Evolutionary conservation across 1,139 yeast species (phyloP).

Genomic region (Debaryomyces nepalensis): DNA sequence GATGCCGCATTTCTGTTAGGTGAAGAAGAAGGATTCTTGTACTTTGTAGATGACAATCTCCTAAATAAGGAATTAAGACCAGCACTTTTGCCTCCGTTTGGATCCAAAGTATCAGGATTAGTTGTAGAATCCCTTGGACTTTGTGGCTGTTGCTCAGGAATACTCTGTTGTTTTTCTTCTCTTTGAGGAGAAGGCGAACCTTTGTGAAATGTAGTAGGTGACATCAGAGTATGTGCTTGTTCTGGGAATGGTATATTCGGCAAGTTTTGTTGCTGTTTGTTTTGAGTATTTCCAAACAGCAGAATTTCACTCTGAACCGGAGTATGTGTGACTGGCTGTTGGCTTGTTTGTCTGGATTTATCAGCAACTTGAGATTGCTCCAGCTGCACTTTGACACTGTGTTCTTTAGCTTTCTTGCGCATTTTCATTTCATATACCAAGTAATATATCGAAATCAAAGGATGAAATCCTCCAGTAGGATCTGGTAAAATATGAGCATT

Average conservation of each 20-base stretch:
- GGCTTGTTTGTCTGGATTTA: constrained; percentile 3
- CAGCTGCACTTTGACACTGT: constrained; percentile 36
- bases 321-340: constrained; percentile 4
- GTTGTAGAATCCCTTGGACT: constrained; percentile 33
- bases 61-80: constrained; percentile 46
- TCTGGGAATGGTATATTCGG: constrained; percentile 57
- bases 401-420: constrained; percentile 66
- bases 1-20: constrained; percentile 16
- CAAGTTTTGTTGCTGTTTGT: constrained; percentile 19
- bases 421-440: constrained; percentile 82
- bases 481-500: constrained; percentile 55
- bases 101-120: constrained; percentile 39
- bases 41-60: constrained; percentile 43
- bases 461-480: constrained; percentile 92
- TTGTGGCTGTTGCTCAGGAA: constrained; percentile 39
- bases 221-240: constrained; percentile 65
- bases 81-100: constrained; percentile 32
- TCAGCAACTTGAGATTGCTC: constrained; percentile 19
- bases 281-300: background rate
- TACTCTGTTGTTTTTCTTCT: constrained; percentile 17
- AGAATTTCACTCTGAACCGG: constrained; percentile 7
- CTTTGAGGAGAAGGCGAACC: constrained; percentile 22
- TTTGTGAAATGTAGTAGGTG: constrained; percentile 22
- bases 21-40: constrained; percentile 25
- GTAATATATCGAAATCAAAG: constrained; percentile 82